A percentile compares a stretch with the other conserved stretches of the same genome.
Conservation (phyloP, 345 rosid genomes). For the Hibiscus syriacus region DNA sequence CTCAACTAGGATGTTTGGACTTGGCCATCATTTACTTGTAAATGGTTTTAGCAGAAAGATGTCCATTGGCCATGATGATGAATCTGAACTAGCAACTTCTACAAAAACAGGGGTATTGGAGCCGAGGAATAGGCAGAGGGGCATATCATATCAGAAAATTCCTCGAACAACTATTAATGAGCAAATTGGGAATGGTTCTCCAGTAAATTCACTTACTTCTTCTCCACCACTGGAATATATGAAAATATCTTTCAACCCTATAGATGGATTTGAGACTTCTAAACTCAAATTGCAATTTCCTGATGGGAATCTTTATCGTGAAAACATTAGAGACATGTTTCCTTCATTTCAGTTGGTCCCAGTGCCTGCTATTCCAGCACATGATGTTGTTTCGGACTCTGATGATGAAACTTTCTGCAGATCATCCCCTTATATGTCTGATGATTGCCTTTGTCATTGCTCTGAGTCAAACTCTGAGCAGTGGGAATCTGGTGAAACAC, state of each 20-base stretch:
- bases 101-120: slow-evolving; percentile 24
- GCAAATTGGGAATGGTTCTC: slow-evolving; percentile 32
- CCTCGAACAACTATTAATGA: slow-evolving; percentile 23
- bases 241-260: slow-evolving; percentile 78
- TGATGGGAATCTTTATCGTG: slow-evolving; percentile 30
- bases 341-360: slow-evolving; percentile 90
- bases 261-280: slow-evolving; percentile 50
- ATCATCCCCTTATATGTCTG: slow-evolving; percentile 68
- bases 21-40: slow-evolving; percentile 54
- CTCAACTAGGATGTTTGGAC: slow-evolving; percentile 48
- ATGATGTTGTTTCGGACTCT: slow-evolving; percentile 40
- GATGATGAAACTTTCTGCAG: slow-evolving; percentile 85
- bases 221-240: slow-evolving; percentile 91
- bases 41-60: slow-evolving; percentile 52
- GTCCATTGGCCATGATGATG: slow-evolving; percentile 33
- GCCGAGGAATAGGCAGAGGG: slow-evolving; percentile 20
- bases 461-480: slow-evolving; percentile 73
- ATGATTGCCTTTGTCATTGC: slow-evolving; percentile 48
- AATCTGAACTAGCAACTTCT: slow-evolving; percentile 30
- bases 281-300: slow-evolving; percentile 69
- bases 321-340: slow-evolving; percentile 43
- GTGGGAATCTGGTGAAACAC: slow-evolving; percentile 68
- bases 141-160: too few species aligned
- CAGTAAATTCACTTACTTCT: slow-evolving; percentile 41
- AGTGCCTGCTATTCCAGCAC: slow-evolving; percentile 32